These are phyloP conservation scores for Podaxis sp. DNA, from an alignment of 768 basidiomycete genomes.

Conservation along the genomic window DNA sequence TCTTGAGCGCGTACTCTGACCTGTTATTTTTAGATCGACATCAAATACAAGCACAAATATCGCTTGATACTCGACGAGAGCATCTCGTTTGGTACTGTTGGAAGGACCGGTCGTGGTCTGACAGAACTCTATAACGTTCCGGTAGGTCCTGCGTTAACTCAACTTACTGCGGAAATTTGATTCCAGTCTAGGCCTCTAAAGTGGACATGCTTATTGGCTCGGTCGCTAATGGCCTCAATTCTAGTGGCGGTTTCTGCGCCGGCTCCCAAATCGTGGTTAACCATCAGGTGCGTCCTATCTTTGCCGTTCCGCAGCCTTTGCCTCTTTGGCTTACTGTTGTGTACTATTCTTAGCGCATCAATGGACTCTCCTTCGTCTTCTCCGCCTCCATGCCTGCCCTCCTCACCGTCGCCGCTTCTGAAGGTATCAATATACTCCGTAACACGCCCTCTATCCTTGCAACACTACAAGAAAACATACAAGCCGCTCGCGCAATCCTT, in stretches of 20 bases:
- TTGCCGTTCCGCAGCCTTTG: not conserved
- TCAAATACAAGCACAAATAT: constrained; percentile 96
- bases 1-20: not conserved
- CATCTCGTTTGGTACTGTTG: constrained; percentile 91
- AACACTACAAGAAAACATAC: constrained; percentile 79
- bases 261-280: constrained; percentile 80
- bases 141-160: constrained; percentile 41
- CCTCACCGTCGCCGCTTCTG: constrained; percentile 84
- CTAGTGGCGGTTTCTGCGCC: constrained; percentile 94
- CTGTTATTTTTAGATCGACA: constrained; percentile 63
- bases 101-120: constrained; percentile 89
- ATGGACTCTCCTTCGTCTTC: constrained; percentile 93
- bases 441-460: constrained; percentile 74
- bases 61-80: constrained; percentile 92
- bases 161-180: not conserved
- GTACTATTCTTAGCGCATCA: constrained; percentile 68
- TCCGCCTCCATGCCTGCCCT: constrained; percentile 93
- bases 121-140: constrained; percentile 95
- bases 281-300: constrained; percentile 65
- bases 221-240: constrained; percentile 77
- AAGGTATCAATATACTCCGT: constrained; percentile 79
- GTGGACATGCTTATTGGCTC: constrained; percentile 97
- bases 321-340: not conserved
- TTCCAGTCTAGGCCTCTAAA: constrained; percentile 61
- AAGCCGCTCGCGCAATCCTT: constrained; percentile 74